Evolutionary conservation across 2,329 filamentous ascomycete genomes (phyloP), one percentile per base, ranked within the genome.

Genomic region (Botryotinia globosa): DNA sequence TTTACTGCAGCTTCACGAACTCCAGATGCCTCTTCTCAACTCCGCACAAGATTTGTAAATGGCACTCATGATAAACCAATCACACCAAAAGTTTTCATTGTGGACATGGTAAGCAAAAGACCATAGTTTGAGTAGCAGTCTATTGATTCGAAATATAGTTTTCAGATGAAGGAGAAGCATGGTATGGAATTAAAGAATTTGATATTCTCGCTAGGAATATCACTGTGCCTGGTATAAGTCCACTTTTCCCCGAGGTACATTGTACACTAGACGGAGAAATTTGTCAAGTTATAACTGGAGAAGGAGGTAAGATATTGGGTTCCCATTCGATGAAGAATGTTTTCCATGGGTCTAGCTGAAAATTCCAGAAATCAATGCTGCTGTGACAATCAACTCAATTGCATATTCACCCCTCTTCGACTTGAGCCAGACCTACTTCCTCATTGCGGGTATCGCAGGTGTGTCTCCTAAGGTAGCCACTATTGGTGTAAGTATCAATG

Each of bases 391-490:
- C 71, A 86, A 85, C 67, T 87, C 91, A 0, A 83, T 93, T 16
- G 82, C 87, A 18, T 84, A 90, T n/a, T 91, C 88, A 0, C 78
- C 82, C 5, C 78, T 82, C 14, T 92, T 94, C 80, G 85, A 93
- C 80, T 84, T 94, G 14, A 85, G 82, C 1, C 80, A 83, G 62
- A 90, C 91, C 0, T 94, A 94, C 82, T 92, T 93, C 81, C 81
- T 94, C 72, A 80, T 92, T 44, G 88, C 86, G 0, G 92, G 92
- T 3, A 93, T 94, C 74, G 91, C 89, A 1, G 91, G 92, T n/a
- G 85, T 92, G 42, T 92, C 88, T 79, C 92, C 91, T 0, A 86
- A 89, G 73, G 82, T 87, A 29, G 88, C 85, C 25, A 93, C 91
- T 0, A 85, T 91, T 5, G 88, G 87, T 64, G 68, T 70, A 54